phyloP scores from a whole-genome alignment of 495 filamentous ascomycete species.

The Xanthoparmelia taractica region DNA sequence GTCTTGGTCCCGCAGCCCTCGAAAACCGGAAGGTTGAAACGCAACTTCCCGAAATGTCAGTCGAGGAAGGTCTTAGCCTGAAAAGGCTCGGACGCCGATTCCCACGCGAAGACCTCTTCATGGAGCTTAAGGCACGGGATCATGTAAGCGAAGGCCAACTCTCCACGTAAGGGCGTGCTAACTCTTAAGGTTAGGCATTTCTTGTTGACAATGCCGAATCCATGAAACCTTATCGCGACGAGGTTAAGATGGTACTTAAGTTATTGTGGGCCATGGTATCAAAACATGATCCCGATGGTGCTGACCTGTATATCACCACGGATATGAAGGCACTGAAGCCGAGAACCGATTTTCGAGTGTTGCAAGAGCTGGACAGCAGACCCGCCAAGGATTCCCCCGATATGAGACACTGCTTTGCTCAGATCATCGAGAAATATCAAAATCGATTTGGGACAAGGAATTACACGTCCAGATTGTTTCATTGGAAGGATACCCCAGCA shows the following conservation, averaged over 20 bases:
- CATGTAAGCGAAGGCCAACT: neutral
- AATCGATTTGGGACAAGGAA: neutral
- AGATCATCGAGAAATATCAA: conserved; percentile 20
- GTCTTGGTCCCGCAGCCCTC: neutral
- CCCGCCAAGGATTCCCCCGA: conserved; percentile 19
- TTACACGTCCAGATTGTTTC: neutral
- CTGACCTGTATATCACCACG: conserved; percentile 35
- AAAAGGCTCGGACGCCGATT: neutral
- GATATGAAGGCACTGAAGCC: conserved; percentile 2
- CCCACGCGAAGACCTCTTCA: conserved; percentile 1
- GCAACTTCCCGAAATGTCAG: neutral
- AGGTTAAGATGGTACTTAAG: conserved; percentile 26
- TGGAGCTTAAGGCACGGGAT: neutral
- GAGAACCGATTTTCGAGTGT: neutral
- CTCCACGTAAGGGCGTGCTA: neutral
- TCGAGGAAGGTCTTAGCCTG: neutral
- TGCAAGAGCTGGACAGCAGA: neutral
- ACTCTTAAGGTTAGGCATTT: conserved; percentile 27
- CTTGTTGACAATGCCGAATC: conserved; percentile 34
- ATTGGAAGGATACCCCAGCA: neutral
- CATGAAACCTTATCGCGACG: conserved; percentile 29
- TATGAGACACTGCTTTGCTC: conserved; percentile 15
- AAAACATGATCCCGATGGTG: conserved; percentile 27
- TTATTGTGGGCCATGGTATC: conserved; percentile 32
- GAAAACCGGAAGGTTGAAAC: neutral